Evolutionary conservation across 2,329 filamentous ascomycete genomes (phyloP).

Genomic region (Exophiala xenobiotica): DNA sequence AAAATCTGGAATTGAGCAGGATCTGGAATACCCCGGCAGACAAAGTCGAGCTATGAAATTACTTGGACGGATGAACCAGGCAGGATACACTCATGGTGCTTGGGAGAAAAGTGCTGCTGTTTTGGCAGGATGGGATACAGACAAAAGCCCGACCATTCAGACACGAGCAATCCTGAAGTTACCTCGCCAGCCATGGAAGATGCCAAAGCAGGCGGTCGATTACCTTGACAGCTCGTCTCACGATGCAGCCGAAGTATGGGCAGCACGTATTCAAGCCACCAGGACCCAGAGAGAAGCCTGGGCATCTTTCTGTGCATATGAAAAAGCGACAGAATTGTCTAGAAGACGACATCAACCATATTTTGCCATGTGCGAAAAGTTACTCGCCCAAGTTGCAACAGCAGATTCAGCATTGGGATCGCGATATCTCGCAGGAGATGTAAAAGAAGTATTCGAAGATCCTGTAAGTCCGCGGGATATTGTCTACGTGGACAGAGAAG

Average conservation of each 20-base stretch:
- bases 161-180: conserved; percentile 48
- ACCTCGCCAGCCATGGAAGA: conserved; percentile 20
- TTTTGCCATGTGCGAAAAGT: conserved; percentile 58
- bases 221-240: conserved; percentile 5
- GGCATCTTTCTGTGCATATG: conserved; percentile 61
- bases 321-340: conserved; percentile 41
- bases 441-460: conserved; percentile 54
- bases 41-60: conserved; percentile 57
- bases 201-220: conserved; percentile 15
- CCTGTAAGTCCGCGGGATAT: conserved; percentile 57
- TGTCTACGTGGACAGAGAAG: conserved; percentile 56
- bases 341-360: conserved; percentile 39
- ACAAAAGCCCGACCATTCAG: conserved; percentile 63
- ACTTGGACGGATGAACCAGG: conserved; percentile 57
- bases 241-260: conserved; percentile 49
- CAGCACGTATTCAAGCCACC: conserved; percentile 58
- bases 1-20: conserved; percentile 59
- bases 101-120: conserved; percentile 58
- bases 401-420: conserved; percentile 3
- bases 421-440: conserved; percentile 51
- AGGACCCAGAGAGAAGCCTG: conserved; percentile 63
- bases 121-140: conserved; percentile 62
- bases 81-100: conserved; percentile 52
- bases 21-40: conserved; percentile 56
- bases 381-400: conserved; percentile 43